Evolutionary conservation across 345 rosid genomes (phyloP).

Genomic region (Eucalyptus albens): DNA sequence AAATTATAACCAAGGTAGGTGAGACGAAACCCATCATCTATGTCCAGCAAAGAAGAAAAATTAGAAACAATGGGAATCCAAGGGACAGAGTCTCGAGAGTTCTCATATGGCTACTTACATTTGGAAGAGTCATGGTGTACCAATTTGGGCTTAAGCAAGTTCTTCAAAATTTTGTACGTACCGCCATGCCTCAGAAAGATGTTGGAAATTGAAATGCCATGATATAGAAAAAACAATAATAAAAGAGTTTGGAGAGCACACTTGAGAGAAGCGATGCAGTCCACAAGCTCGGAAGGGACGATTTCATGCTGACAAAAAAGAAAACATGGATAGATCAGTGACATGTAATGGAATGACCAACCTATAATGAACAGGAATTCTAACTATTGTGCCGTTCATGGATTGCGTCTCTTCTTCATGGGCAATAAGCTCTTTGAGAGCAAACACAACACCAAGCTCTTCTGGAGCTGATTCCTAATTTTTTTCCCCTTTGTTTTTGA

Average conservation of each 20-base stretch:
- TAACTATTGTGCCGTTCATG: too few relatives aligned
- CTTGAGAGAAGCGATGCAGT: slow-evolving; percentile 75
- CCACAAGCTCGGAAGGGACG: slow-evolving; percentile 71
- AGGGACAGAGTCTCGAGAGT: not conserved
- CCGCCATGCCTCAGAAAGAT: slow-evolving; percentile 56
- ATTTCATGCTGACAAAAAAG: slow-evolving; percentile 53
- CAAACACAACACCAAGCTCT: too few relatives aligned
- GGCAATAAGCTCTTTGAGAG: too few relatives aligned
- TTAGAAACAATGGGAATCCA: not conserved
- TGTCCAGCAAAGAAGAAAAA: not conserved
- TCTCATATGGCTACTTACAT: slow-evolving; percentile 22
- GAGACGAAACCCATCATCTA: slow-evolving; percentile 94
- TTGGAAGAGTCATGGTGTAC: slow-evolving; percentile 85
- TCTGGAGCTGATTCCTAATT: too few relatives aligned
- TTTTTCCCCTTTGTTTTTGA: too few relatives aligned
- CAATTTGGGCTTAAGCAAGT: slow-evolving; percentile 75
- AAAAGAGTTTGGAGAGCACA: slow-evolving; percentile 1
- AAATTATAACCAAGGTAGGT: slow-evolving; percentile 93
- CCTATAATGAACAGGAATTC: not conserved
- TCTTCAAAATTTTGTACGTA: slow-evolving; percentile 78
- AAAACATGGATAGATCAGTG: not conserved
- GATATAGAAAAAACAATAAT: not conserved
- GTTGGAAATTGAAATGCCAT: not conserved
- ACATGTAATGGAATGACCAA: not conserved
- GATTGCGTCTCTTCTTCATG: too few relatives aligned